Base-by-base conservation (phyloP, 1,139 yeast genomes). In the Arxiozyma bovina region DNA sequence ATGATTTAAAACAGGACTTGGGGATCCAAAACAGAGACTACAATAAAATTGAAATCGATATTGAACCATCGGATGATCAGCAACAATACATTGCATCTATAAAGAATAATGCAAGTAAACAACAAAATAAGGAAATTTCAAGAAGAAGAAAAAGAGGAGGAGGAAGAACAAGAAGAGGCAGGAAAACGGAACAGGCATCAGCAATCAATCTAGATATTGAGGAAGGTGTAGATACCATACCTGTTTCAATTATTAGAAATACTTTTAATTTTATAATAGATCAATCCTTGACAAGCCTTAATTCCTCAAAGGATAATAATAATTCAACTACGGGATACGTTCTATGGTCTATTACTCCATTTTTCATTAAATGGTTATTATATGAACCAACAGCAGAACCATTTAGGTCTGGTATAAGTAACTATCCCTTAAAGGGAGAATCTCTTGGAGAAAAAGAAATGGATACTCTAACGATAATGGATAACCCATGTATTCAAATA, bases 301-400 rank as follows among this genome's bases (percentile, higher is more conserved):
- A 58, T 47, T 69, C 72, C 1, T 59, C 61, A 3, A 55, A 51
- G 15, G 65, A 61, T 46, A 69, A 69, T 51, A 60, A 60, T 23
- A 68, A 68, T 51, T 69, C 72, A 12, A 69, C 72, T 2, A 69
- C 72, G 2, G 72, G 72, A 4, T 69, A 63, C 53, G 71, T 69
- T 5, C 56, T 68, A 15, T 69, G 72, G 72, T 63, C 67, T 6
- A 65, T 68, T 2, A 62, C 71, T 1, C 67, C 67, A 3, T 65
- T 65, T 51, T 67, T 69, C 50, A 38, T 63, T 21, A 58, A 58
- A 42, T 68, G 71, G 71, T 53, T 68, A 17, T 58, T 69, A 25
- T 68, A 65, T 55, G 57, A 59, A 40, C 50, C 50, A 12, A 50
- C 58, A 6, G 58, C 68, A 7, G 15, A 22, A 1, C 54, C 59